Base-by-base conservation (phyloP, 768 basidiomycete genomes). In the Amanita pallidorosea region DNA sequence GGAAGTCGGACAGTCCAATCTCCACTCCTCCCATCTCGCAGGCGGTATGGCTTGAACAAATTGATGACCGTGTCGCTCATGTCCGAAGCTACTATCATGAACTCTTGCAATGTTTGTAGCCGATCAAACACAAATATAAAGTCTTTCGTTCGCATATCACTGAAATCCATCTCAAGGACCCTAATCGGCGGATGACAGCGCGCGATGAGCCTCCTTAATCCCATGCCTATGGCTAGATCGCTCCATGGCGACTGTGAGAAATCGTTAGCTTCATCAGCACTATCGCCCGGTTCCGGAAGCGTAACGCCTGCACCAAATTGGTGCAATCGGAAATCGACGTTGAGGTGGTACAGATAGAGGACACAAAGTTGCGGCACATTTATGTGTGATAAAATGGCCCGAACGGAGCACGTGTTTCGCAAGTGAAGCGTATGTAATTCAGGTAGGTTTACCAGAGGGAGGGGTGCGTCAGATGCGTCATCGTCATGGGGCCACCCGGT, bases 131-230 rank as follows among this genome's bases (percentile, higher is more conserved):
- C 68, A 67, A 79, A 85, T 27, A 58, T 61, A 60, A 89, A 89
- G 60, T 89, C 87, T 65, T 87, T 88, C 29, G 85, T 88, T 41
- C 85, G 81, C 79, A 87, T 81, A 65, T 88, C 87, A 48, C 83
- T 81, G 57, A 81, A 84, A 58, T 88, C 81, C 86, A 89, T 88
- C 60, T 83, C 76, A 20, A 88, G 74, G 29, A 79, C 63, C 44
- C 71, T 71, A 36, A 89, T 66, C 12, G 83, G 83, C 2, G 87
- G 87, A 45, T 67, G 67, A 51, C 74, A 81, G 8, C 82, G 76
- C 7, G 65, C 59, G 29, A 88, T 72, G 49, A 89, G 74, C 41
- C 67, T 72, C 25, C 87, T 80, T 18, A 89, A 65, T 9, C 87
- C 87, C 84, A 88, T 85, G 18, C 87, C 87, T 2, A 83, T 88